Conservation (phyloP, 202 grass and related monocot species). For the Carex arenaria region DNA sequence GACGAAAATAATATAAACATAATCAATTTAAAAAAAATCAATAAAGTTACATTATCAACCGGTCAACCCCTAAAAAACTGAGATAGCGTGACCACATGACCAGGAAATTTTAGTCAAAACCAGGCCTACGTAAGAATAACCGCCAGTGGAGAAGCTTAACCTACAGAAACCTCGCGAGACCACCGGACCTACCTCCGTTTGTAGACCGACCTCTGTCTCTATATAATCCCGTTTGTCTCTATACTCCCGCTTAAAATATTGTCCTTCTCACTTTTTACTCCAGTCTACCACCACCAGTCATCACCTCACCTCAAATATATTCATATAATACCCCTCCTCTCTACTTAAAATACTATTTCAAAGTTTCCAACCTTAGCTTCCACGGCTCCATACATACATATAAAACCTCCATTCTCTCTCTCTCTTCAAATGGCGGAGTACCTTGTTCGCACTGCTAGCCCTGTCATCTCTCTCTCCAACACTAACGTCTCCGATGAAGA, state of each 20-base stretch:
- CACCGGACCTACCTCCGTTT: background rate
- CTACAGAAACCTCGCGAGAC: background rate
- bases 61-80: background rate
- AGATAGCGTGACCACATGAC: background rate
- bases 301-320: background rate
- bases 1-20: background rate
- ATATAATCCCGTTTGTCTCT: constrained; percentile 23
- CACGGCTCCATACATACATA: background rate
- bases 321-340: constrained; percentile 1
- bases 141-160: constrained; percentile 2
- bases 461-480: constrained; percentile 6
- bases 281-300: background rate
- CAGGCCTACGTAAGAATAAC: background rate
- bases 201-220: constrained; percentile 1
- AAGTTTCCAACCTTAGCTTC: background rate
- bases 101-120: background rate
- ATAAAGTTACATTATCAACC: background rate
- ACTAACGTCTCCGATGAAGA: background rate
- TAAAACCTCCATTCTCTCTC: constrained; percentile 9
- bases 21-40: background rate
- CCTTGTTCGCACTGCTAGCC: background rate
- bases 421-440: constrained; percentile 9
- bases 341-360: constrained; percentile 24
- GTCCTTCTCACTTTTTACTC: background rate
- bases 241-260: constrained; percentile 25